phyloP scores from a whole-genome alignment of 768 basidiomycete genomes.

The Krasilnikovozyma curviuscula region DNA sequence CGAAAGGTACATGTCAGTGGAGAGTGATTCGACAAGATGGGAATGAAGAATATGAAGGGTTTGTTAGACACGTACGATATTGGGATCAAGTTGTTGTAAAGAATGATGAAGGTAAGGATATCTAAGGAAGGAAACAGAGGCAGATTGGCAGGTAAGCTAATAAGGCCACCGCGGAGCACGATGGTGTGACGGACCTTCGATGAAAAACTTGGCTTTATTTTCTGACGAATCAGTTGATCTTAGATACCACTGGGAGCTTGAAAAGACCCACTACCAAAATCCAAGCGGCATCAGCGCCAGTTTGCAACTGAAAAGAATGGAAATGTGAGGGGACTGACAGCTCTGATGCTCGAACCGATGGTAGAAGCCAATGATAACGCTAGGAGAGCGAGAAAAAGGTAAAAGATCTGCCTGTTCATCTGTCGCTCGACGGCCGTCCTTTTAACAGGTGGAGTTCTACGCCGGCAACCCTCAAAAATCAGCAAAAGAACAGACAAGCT shows the following conservation, averaged over 20 bases:
- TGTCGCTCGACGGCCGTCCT: conserved; percentile 86
- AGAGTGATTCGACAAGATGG: neutral
- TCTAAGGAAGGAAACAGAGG: conserved; percentile 32
- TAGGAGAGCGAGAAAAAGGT: conserved; percentile 72
- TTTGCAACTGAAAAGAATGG: neutral
- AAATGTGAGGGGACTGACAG: conserved; percentile 30
- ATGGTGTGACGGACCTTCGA: conserved; percentile 54
- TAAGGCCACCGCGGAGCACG: no score
- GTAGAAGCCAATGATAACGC: conserved; percentile 78
- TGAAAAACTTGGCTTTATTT: conserved; percentile 50
- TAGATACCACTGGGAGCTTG: conserved; percentile 77
- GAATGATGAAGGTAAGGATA: conserved; percentile 91
- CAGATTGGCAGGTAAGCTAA: conserved; percentile 13
- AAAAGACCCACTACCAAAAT: conserved; percentile 54
- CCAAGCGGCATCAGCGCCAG: neutral
- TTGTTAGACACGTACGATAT: conserved; percentile 43
- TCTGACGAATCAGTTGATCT: conserved; percentile 33
- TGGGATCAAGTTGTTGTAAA: conserved; percentile 97
- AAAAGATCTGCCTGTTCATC: conserved; percentile 90
- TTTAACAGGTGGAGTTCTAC: conserved; percentile 86
- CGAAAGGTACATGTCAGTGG: neutral
- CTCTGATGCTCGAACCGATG: conserved; percentile 73
- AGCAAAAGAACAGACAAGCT: neutral
- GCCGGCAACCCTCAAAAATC: conserved; percentile 6
- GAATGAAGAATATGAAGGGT: neutral